A percentile compares a stretch with the other conserved stretches of the same genome.
Evolutionary conservation across 257 asterid genomes (phyloP).

Genomic region (Salvia miltiorrhiza): DNA sequence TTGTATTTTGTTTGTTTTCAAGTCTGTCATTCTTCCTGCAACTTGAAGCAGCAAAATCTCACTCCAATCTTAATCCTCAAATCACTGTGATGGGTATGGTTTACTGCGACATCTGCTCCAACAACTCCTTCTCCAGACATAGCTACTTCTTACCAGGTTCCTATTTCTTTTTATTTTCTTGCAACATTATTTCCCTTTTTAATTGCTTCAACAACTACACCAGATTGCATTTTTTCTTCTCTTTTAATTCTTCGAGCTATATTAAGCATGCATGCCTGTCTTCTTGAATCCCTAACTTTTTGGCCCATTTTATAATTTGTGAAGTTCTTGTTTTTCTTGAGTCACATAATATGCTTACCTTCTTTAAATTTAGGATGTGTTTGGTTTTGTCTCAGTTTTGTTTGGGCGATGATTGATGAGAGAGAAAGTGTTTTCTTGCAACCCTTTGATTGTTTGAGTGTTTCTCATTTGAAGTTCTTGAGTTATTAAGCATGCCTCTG

Average conservation of each 20-base stretch:
- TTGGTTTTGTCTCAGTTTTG: no score
- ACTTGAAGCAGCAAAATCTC: conserved; percentile 38
- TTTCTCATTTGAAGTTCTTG: no score
- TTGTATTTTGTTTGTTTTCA: conserved; percentile 29
- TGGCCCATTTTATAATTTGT: neutral
- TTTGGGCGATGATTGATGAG: no score
- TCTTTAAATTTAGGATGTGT: neutral
- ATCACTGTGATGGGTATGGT: conserved; percentile 98
- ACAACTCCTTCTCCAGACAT: conserved; percentile 82
- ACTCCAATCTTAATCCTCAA: conserved; percentile 36
- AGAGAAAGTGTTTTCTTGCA: no score
- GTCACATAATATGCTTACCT: neutral
- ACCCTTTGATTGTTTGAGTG: no score
- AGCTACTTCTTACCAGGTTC: conserved; percentile 95
- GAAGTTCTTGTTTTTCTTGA: neutral
- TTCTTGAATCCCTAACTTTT: no score
- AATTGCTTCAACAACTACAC: no score
- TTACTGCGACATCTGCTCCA: conserved; percentile 89
- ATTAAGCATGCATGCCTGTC: no score
- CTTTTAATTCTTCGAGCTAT: no score
- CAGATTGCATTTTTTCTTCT: no score
- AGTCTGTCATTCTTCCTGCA: conserved; percentile 27
- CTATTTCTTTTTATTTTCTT: neutral
- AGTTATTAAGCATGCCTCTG: no score
- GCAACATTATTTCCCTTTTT: no score